These are phyloP conservation scores for Prunus salicina DNA, from an alignment of 306 rosid genomes.

Conservation along the genomic window DNA sequence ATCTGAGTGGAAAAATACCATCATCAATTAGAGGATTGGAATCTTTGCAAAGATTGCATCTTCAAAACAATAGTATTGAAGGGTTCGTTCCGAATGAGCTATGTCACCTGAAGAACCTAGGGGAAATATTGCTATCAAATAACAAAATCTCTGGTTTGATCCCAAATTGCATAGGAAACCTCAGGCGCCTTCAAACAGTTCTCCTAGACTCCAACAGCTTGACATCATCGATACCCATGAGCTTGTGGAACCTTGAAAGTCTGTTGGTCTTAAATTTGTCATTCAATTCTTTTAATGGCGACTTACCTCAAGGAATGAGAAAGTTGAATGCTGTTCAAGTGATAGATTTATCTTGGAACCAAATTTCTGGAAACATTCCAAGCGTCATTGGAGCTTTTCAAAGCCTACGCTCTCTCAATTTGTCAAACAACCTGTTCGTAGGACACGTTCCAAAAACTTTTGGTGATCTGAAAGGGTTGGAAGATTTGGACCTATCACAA, in stretches of 20 bases:
- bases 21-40: slow-evolving; percentile 15
- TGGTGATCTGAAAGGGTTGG: not conserved
- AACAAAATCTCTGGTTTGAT: slow-evolving; percentile 28
- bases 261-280: slow-evolving; percentile 1
- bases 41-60: slow-evolving; percentile 15
- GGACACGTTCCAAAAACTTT: not conserved
- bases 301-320: not conserved
- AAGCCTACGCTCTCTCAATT: slow-evolving; percentile 4
- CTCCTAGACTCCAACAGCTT: not conserved
- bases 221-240: not conserved
- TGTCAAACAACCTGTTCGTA: slow-evolving; percentile 8
- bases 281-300: not conserved
- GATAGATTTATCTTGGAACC: not conserved
- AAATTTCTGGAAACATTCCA: not conserved
- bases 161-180: slow-evolving; percentile 9
- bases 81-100: slow-evolving; percentile 6
- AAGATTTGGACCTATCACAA: slow-evolving; percentile 3
- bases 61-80: slow-evolving; percentile 8
- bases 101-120: slow-evolving; percentile 15
- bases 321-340: not conserved
- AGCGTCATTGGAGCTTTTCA: slow-evolving; percentile 2
- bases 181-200: not conserved
- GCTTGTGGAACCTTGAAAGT: not conserved
- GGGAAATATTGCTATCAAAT: slow-evolving; percentile 7
- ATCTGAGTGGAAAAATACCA: not conserved